Base-by-base conservation (phyloP, 495 filamentous ascomycete species). In the Echria macrotheca region DNA sequence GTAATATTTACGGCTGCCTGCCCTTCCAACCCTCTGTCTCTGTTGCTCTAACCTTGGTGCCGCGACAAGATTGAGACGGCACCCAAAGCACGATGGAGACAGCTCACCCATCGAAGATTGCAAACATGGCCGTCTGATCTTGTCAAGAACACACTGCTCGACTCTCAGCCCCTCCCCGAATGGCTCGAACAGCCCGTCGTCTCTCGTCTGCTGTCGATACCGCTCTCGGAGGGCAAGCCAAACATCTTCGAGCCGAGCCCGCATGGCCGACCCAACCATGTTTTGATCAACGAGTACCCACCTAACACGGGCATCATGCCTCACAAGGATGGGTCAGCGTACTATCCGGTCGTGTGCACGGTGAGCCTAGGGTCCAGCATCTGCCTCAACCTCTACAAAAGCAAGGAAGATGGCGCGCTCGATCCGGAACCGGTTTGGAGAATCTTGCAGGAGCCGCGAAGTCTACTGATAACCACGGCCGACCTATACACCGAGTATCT, bases 271-370 rank as follows among this genome's bases (percentile, higher is more conserved):
- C 89, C 91, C 24, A 98, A 98, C 52, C 93, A 98, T 71, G 86
- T 93, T 38, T 74, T 98, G 14, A 78, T 97, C 32, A 98, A 98
- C 58, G 90, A 96, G 66, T 98, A 98, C 66, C 68, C 66, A 1
- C 82, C 87, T 0, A 88, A 87, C 1, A 85, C 95, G 54, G 93
- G 93, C 5, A 98, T 97, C 52, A 91, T 96, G 86, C 81, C 91
- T 44, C 93, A 98, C 60, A 91, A 98, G 68, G 93, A 98, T 59
- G 93, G 93, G 1, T 63, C 75, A 1, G 89, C 91, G 1, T 98
- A 98, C 61, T 73, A 85, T 54, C 85, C 86, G 2, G 77, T 94
- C 22, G 91, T 96, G 3, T 91, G 87, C 33, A 97, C 93, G 3
- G 83, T 98, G 40, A 91, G 86, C 64, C 69, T 98, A 15, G 87